Evolutionary conservation across 2,329 filamentous ascomycete genomes (phyloP), one percentile per base, ranked within the genome.

Genomic region (Aspergillus sp.): DNA sequence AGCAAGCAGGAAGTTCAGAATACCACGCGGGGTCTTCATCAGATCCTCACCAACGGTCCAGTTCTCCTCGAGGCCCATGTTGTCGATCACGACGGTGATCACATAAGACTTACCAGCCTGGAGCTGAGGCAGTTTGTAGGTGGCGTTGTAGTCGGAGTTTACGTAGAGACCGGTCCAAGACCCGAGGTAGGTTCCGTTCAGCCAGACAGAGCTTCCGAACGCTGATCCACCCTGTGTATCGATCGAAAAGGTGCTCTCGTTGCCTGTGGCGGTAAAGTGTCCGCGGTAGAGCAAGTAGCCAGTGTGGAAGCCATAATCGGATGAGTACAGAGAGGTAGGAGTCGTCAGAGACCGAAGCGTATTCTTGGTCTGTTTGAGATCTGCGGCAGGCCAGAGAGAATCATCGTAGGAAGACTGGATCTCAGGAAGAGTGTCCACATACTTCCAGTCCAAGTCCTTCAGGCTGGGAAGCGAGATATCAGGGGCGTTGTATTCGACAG

Each of bases 261-360:
- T 76, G 15, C 88, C 88, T 1, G 79, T 82, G 4, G 89, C 85
- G 0, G 78, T 82, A 71, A 94, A 93, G 65, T 86, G 81, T 0
- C 89, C 90, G 1, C 90, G 85, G 78, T 85, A 93, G 51, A 93
- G 67, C 0, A 92, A 79, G 1, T 84, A 85, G 3, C 90, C 90
- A 0, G 86, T 82, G 71, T 91, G 82, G 74, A 87, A 93, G 23
- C 90, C 90, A 69, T 93, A 93, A 73, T 93, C 90, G 15, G 85
- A 85, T 0, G 82, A 82, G 68, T 89, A 91, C 0, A 93, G 82
- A 0, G 85, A 87, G 0, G 84, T 87, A 0, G 89, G 87, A 0
- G 90, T 92, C 0, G 79, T 82, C 2, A 89, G 76, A 2, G 82
- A 76, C 21, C 76, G 69, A 17, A 80, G 77, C 0, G 84, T 85